phyloP scores from a whole-genome alignment of 192 early-diverging fungal species.

The Dimargaris cristalligena region DNA sequence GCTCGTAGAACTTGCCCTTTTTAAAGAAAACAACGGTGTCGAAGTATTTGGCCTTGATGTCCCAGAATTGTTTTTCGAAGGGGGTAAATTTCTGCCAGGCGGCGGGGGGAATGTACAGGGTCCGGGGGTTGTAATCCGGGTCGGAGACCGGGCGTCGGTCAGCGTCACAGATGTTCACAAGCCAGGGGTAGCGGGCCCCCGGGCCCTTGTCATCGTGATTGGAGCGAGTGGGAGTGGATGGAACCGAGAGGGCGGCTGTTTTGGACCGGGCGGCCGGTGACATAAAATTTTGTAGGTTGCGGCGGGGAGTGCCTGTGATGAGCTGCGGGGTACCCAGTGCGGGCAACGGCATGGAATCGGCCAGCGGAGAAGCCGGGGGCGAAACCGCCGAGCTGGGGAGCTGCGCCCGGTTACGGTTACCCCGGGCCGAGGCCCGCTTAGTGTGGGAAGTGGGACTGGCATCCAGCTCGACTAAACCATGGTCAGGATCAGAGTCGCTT shows the following conservation, averaged over 20 bases:
- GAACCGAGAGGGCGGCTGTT: not conserved
- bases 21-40: constrained; percentile 97
- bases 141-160: constrained; percentile 47
- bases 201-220: not conserved
- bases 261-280: not conserved
- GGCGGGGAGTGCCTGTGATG: not conserved
- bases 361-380: not conserved
- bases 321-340: not conserved
- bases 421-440: not conserved
- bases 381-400: not conserved
- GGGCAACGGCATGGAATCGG: not conserved
- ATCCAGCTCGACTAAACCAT: not conserved
- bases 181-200: constrained; percentile 56
- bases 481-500: not conserved
- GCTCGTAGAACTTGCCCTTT: constrained; percentile 96
- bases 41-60: constrained; percentile 88
- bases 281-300: not conserved
- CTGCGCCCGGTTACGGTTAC: not conserved
- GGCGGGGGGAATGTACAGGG: constrained; percentile 58
- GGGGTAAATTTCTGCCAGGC: constrained; percentile 80
- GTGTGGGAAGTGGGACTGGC: not conserved
- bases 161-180: constrained; percentile 64
- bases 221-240: not conserved
- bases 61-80: constrained; percentile 98
- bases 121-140: constrained; percentile 79